Conservation (phyloP, 257 asterid genomes). For the Plectranthus barbatus region DNA sequence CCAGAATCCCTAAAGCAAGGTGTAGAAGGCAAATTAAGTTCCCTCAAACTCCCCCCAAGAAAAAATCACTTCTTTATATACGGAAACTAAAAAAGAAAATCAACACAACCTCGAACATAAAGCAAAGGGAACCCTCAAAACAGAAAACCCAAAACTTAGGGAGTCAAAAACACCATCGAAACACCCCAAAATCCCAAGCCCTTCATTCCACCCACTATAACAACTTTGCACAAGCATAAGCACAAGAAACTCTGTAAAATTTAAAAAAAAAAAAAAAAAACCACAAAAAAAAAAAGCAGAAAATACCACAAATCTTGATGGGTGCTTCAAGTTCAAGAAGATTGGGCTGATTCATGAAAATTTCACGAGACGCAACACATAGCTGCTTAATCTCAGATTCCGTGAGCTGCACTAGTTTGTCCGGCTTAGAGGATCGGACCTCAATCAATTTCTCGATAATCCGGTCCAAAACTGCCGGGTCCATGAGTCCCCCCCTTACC, state of each 20-base stretch:
- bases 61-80: neutral
- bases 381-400: slow-evolving; percentile 92
- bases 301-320: slow-evolving; percentile 84
- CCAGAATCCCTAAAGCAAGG: slow-evolving; percentile 12
- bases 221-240: neutral
- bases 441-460: slow-evolving; percentile 68
- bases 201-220: neutral
- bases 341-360: slow-evolving; percentile 73
- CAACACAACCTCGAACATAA: neutral
- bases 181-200: neutral
- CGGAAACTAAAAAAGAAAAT: neutral
- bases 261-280: no score
- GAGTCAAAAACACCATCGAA: neutral
- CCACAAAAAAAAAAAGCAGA: neutral
- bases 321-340: slow-evolving; percentile 94
- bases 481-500: slow-evolving; percentile 35
- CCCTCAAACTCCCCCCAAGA: neutral
- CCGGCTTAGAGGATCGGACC: slow-evolving; percentile 86
- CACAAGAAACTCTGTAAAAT: neutral
- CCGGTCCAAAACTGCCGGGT: slow-evolving; percentile 55
- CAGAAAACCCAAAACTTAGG: neutral
- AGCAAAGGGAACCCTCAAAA: neutral
- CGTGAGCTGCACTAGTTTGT: slow-evolving; percentile 74
- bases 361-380: slow-evolving; percentile 66
- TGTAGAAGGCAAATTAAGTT: neutral